Conservation (phyloP, 345 rosid species). For the Populus deltoides region DNA sequence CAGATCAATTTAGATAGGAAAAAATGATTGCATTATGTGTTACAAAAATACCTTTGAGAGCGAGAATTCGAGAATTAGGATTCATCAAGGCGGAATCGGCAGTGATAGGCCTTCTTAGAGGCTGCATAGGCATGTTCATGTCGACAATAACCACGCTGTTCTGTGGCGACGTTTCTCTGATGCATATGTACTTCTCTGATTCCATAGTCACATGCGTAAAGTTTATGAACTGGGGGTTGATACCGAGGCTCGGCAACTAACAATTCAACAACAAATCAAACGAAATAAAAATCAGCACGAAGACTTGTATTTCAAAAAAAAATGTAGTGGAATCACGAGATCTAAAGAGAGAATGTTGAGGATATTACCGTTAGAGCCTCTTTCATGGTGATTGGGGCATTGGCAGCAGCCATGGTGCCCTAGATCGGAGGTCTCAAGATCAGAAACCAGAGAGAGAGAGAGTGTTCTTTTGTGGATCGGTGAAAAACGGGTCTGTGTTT, state of each 20-base stretch:
- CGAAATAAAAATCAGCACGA: neutral
- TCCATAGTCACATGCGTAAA: constrained; percentile 79
- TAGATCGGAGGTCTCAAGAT: constrained; percentile 2
- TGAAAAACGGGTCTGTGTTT: neutral
- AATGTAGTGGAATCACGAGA: constrained; percentile 16
- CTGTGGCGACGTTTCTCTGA: constrained; percentile 73
- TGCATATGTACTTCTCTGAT: constrained; percentile 75
- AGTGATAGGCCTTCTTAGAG: constrained; percentile 68
- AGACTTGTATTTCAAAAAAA: neutral
- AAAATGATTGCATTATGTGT: neutral
- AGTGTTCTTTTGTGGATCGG: neutral
- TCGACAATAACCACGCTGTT: constrained; percentile 71
- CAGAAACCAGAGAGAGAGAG: neutral
- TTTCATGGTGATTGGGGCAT: constrained; percentile 17
- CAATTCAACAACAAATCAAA: constrained; percentile 6
- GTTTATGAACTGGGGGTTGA: constrained; percentile 65
- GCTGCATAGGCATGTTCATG: constrained; percentile 79
- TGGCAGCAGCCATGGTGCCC: constrained; percentile 18
- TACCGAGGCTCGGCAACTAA: constrained; percentile 75
- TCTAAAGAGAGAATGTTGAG: constrained; percentile 21
- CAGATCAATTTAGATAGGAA: neutral
- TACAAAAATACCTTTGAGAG: constrained; percentile 61
- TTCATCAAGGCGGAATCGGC: constrained; percentile 79
- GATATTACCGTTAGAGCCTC: constrained; percentile 14
- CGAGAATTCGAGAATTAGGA: constrained; percentile 74